These are phyloP conservation scores for Coemansia sp. DNA, from an alignment of 192 early-diverging fungal genomes.

Conservation along the genomic window DNA sequence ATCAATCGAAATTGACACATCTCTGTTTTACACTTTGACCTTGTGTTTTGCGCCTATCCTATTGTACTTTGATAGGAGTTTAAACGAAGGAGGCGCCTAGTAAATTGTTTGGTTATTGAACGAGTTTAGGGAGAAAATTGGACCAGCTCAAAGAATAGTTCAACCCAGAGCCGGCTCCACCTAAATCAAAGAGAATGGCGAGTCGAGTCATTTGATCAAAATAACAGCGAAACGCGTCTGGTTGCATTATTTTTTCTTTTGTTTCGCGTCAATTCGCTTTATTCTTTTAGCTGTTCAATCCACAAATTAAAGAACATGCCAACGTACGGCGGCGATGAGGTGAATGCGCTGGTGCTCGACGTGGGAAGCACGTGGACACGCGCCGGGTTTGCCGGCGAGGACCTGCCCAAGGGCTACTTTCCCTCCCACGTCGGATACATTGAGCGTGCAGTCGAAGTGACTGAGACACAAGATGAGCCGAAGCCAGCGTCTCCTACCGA, in stretches of 20 bases:
- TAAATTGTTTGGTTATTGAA: too few species aligned
- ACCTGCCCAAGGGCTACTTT: conserved; percentile 85
- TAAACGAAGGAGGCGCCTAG: too few species aligned
- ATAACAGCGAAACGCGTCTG: neutral
- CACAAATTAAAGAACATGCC: conserved; percentile 30
- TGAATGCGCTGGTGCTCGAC: conserved; percentile 90
- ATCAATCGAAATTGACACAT: conserved; percentile 34
- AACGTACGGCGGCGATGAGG: conserved; percentile 78
- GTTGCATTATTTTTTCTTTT: neutral
- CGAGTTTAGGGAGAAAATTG: too few species aligned
- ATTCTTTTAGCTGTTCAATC: neutral
- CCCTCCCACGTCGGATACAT: conserved; percentile 76
- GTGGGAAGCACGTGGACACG: conserved; percentile 84
- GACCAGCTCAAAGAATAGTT: too few species aligned
- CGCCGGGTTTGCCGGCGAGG: conserved; percentile 97
- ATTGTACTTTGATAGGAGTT: neutral
- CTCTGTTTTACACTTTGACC: conserved; percentile 9
- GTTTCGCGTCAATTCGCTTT: neutral
- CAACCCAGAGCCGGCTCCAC: too few species aligned
- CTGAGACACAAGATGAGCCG: conserved; percentile 19
- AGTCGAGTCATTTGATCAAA: too few species aligned
- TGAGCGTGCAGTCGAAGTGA: conserved; percentile 34
- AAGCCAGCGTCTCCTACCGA: conserved; percentile 5
- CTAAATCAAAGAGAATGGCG: too few species aligned
- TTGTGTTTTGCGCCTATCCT: conserved; percentile 48